Evolutionary conservation across 139 green algal genomes (phyloP), one percentile per base, ranked within the genome.

Genomic region (Tetradesmus obliquus): DNA sequence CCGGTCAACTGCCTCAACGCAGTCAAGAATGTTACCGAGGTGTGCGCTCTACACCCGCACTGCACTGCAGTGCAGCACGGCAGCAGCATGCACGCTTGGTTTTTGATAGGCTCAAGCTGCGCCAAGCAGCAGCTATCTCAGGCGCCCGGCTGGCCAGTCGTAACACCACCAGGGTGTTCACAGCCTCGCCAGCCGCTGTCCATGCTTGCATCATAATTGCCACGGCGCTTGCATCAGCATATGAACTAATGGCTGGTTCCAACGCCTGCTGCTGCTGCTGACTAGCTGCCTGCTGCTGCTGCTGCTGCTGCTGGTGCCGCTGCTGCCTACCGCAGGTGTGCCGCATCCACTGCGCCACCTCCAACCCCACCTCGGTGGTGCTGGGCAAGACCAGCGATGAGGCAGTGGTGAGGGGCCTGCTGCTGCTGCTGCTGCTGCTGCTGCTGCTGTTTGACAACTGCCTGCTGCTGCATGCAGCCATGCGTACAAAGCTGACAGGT

Each of bases 311-410:
- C 60, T 19, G 7, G 8, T 45, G 32, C 60, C 19, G 88, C 88
- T 58, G 91, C 91, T 89, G 87, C 71, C 20, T 45, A 45, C 32
- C 32, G 5, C 24, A 90, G 87, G 86, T 93, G 55, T 91, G 86
- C 81, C 54, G 89, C 15, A 80, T 93, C 19, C 90, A 94, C 54
- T 94, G 92, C 69, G 92, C 92, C 24, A 94, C 92, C n/a, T 58
- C 62, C 86, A 94, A 94, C 79, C 88, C 92, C 12, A 89, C 80
- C 7, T 62, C 60, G 15, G 86, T 94, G 12, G 32, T 94, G 20
- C 24, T 94, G 9, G 92, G 60, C n/a, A 93, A 92, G 86, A 69
- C 71, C 17, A 88, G 87, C 20, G 79, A 93, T 3, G 87, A 93
- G 20, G 32, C 62, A 10, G 93, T 93, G 90, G 92, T 88, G 55